A percentile compares a stretch with the other conserved stretches of the same genome.
Evolutionary conservation across 257 asterid species (phyloP).

Genomic region (Plectranthus barbatus): DNA sequence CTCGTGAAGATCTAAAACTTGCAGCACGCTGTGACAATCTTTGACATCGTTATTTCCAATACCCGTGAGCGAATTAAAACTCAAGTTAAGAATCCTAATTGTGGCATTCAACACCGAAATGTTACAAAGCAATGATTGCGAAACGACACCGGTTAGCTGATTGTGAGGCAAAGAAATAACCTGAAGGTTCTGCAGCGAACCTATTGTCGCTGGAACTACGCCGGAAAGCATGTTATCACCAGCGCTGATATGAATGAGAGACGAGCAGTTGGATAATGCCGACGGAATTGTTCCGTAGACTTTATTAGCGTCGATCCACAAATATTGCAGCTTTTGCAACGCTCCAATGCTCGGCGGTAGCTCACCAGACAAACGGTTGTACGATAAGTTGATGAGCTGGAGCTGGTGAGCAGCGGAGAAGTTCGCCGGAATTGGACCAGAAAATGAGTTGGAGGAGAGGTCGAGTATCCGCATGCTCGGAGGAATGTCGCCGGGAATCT

Average conservation of each 20-base stretch:
- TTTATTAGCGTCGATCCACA: constrained; percentile 55
- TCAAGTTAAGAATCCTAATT: constrained; percentile 47
- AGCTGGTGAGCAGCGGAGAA: constrained; percentile 43
- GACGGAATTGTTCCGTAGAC: constrained; percentile 71
- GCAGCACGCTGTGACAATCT: constrained; percentile 37
- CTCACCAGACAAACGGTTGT: constrained; percentile 50
- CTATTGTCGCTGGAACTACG: constrained; percentile 57
- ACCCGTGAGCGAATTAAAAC: constrained; percentile 74
- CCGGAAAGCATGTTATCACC: constrained; percentile 58
- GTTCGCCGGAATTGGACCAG: constrained; percentile 47
- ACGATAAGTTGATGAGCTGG: constrained; percentile 51
- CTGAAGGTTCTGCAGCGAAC: constrained; percentile 36
- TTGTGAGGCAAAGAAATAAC: constrained; percentile 55
- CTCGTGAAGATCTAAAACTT: constrained; percentile 64
- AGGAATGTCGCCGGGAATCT: constrained; percentile 25
- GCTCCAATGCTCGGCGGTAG: constrained; percentile 54
- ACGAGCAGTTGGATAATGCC: constrained; percentile 62
- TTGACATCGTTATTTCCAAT: constrained; percentile 28
- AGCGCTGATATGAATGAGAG: constrained; percentile 60
- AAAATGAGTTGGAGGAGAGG: constrained; percentile 49
- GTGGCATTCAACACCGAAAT: constrained; percentile 41
- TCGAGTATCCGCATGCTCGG: constrained; percentile 39
- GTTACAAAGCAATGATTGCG: constrained; percentile 47
- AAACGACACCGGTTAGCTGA: constrained; percentile 57
- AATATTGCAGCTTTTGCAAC: constrained; percentile 37